Evolutionary conservation across 2,329 filamentous ascomycete genomes (phyloP).

Genomic region (Venturiaceae sp.): DNA sequence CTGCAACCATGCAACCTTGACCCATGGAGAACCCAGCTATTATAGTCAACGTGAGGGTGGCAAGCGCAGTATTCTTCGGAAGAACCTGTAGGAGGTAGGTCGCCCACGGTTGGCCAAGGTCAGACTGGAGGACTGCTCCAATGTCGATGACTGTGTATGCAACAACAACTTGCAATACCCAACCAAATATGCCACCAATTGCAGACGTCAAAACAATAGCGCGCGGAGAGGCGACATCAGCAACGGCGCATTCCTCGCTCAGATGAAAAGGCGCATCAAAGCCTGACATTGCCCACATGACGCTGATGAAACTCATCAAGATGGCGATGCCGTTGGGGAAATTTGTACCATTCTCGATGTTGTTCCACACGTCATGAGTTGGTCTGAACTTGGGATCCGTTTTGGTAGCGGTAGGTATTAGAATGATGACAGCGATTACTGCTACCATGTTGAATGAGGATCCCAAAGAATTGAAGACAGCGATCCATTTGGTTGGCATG

Average conservation of each 20-base stretch:
- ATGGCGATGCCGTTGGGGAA: constrained; percentile 59
- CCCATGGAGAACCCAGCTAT: constrained; percentile 63
- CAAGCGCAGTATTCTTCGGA: constrained; percentile 48
- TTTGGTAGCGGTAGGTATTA: constrained; percentile 54
- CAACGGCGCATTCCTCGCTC: constrained; percentile 67
- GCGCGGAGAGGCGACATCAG: constrained; percentile 57
- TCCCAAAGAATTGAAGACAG: constrained; percentile 58
- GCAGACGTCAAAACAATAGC: constrained; percentile 62
- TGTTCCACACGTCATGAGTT: constrained; percentile 52
- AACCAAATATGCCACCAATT: constrained; percentile 58
- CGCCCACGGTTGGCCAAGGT: constrained; percentile 60
- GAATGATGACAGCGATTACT: constrained; percentile 55
- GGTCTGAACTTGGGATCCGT: constrained; percentile 49
- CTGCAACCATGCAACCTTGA: constrained; percentile 61
- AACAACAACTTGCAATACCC: constrained; percentile 64
- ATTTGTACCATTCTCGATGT: constrained; percentile 55
- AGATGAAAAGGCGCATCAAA: constrained; percentile 64
- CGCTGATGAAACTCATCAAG: constrained; percentile 61
- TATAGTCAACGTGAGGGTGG: constrained; percentile 56
- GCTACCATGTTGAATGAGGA: constrained; percentile 63
- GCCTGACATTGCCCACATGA: constrained; percentile 61
- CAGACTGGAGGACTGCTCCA: constrained; percentile 45
- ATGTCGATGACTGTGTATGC: constrained; percentile 64
- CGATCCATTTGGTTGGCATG: constrained; percentile 62
- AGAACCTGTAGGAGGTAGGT: constrained; percentile 59